Conservation (phyloP, 805 yeast species). For the Scheffersomyces lignosus region DNA sequence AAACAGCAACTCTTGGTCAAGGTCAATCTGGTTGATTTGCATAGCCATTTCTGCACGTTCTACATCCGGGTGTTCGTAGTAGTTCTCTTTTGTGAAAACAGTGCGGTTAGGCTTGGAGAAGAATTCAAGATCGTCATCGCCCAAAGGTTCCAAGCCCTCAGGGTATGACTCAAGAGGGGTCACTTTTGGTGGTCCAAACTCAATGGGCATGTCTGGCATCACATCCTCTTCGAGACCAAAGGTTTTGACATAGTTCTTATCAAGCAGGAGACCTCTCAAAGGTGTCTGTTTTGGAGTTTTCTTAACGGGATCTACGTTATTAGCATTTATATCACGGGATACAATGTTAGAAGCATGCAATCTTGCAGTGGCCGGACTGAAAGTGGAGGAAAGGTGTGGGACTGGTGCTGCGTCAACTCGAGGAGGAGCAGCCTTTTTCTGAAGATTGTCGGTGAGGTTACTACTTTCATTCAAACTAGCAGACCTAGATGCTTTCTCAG, state of each 20-base stretch:
- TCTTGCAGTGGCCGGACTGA: slow-evolving; percentile 9
- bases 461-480: neutral
- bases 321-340: slow-evolving; percentile 7
- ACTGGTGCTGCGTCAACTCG: slow-evolving; percentile 2
- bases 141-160: slow-evolving; percentile 41
- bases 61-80: slow-evolving; percentile 13
- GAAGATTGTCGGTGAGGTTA: slow-evolving; percentile 22
- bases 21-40: slow-evolving; percentile 9
- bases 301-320: slow-evolving; percentile 32
- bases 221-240: neutral
- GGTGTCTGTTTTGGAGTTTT: slow-evolving; percentile 3
- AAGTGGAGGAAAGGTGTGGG: slow-evolving; percentile 13
- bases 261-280: too few relatives aligned
- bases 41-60: slow-evolving; percentile 11
- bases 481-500: too few relatives aligned
- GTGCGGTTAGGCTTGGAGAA: slow-evolving; percentile 24
- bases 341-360: slow-evolving; percentile 22
- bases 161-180: slow-evolving; percentile 27
- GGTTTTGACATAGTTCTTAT: neutral
- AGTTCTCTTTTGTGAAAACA: slow-evolving; percentile 18
- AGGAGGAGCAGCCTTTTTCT: slow-evolving; percentile 12
- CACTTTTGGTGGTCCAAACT: too few relatives aligned
- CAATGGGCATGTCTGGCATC: neutral
- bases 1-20: too few relatives aligned
- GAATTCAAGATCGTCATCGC: slow-evolving; percentile 19